phyloP scores from a whole-genome alignment of 768 basidiomycete genomes.

The Psilocybe tampanensis region DNA sequence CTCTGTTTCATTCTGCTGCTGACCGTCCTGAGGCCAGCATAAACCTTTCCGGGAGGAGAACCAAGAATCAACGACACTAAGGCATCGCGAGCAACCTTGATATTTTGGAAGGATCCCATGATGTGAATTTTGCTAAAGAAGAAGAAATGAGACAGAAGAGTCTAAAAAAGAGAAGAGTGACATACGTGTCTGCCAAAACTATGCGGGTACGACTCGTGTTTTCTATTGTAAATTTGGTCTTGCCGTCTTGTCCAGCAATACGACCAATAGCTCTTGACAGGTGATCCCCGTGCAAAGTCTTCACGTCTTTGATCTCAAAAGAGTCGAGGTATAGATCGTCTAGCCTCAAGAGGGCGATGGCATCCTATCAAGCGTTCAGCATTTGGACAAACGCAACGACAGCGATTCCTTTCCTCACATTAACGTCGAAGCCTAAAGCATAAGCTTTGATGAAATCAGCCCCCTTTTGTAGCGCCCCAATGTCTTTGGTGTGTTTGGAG shows the following conservation, averaged over 20 bases:
- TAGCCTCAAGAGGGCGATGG: constrained; percentile 91
- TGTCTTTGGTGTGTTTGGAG: constrained; percentile 91
- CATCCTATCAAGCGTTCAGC: constrained; percentile 58
- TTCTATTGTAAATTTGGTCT: constrained; percentile 98
- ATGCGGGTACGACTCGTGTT: constrained; percentile 97
- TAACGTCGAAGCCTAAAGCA: constrained; percentile 92
- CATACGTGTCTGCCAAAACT: constrained; percentile 95
- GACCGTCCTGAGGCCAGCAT: constrained; percentile 88
- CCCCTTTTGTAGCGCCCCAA: constrained; percentile 93
- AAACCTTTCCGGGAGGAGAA: constrained; percentile 93
- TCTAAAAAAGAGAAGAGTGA: constrained; percentile 17
- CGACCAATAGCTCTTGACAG: constrained; percentile 98
- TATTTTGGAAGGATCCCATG: constrained; percentile 97
- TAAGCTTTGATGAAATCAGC: constrained; percentile 97
- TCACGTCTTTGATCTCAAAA: constrained; percentile 99
- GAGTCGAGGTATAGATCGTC: constrained; percentile 99
- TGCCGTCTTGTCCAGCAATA: constrained; percentile 98
- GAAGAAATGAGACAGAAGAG: neutral
- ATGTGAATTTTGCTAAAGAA: constrained; percentile 94
- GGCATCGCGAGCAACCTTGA: constrained; percentile 96
- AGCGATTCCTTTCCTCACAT: constrained; percentile 52
- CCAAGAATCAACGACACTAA: constrained; percentile 94
- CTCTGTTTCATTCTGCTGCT: constrained; percentile 94
- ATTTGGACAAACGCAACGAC: neutral
- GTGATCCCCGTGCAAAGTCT: constrained; percentile 97